A percentile compares a stretch with the other conserved stretches of the same genome.
These are phyloP conservation scores for Entelexis sorbosivorans DNA, from an alignment of 1,139 yeast genomes.

Conservation along the genomic window DNA sequence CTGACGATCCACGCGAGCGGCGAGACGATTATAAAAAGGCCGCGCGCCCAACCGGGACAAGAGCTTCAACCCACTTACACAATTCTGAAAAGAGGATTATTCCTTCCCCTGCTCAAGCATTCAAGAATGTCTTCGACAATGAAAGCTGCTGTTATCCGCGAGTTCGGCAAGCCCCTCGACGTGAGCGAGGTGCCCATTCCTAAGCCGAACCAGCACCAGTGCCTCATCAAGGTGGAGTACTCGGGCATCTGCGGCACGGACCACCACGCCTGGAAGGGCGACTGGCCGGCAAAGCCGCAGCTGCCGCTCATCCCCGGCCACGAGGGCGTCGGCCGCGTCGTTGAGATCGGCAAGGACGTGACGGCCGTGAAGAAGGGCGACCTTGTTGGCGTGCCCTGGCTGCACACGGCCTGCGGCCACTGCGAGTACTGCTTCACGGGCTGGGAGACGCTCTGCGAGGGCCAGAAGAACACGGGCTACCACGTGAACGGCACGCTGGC, in stretches of 20 bases:
- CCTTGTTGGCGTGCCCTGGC: slow-evolving; percentile 61
- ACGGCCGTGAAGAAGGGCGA: slow-evolving; percentile 65
- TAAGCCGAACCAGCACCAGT: slow-evolving; percentile 43
- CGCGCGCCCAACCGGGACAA: neutral
- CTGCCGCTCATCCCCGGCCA: slow-evolving; percentile 67
- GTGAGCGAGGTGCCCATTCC: slow-evolving; percentile 59
- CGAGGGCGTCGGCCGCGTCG: slow-evolving; percentile 81
- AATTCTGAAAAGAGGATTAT: neutral
- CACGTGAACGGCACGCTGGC: slow-evolving; percentile 78
- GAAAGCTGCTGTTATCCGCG: slow-evolving; percentile 62
- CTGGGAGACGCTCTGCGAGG: slow-evolving; percentile 57
- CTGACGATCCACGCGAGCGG: slow-evolving; percentile 4
- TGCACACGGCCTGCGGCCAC: slow-evolving; percentile 60
- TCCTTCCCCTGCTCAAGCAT: neutral
- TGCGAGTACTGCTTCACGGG: slow-evolving; percentile 65
- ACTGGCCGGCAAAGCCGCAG: slow-evolving; percentile 58
- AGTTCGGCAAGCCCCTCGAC: slow-evolving; percentile 51
- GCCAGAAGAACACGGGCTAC: slow-evolving; percentile 62
- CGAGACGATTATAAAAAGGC: neutral
- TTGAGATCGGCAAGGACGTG: slow-evolving; percentile 58
- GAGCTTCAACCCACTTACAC: neutral
- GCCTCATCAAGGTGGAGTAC: slow-evolving; percentile 46
- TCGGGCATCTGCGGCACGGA: slow-evolving; percentile 36
- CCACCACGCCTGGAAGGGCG: slow-evolving; percentile 62
- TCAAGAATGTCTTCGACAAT: slow-evolving; percentile 14